Evolutionary conservation across 805 yeast species (phyloP).

Genomic region (Wickerhamomyces kurtzmanii): DNA sequence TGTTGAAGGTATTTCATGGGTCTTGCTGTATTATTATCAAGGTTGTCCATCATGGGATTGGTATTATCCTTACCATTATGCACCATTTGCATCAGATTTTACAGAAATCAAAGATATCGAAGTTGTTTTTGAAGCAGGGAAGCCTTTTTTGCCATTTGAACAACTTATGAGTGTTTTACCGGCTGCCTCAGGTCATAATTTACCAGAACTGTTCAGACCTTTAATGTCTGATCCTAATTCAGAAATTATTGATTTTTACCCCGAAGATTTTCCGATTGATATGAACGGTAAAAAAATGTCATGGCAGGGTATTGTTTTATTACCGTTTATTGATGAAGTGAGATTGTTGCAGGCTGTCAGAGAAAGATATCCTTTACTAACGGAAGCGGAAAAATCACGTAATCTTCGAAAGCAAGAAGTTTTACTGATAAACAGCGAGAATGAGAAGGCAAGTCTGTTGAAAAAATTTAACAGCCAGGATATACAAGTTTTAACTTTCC

Average conservation of each 20-base stretch:
- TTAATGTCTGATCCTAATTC: conserved; percentile 74
- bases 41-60: conserved; percentile 99
- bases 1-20: conserved; percentile 97
- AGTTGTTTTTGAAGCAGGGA: conserved; percentile 53
- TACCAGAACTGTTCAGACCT: conserved; percentile 74
- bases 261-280: conserved; percentile 79
- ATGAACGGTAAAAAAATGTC: conserved; percentile 94
- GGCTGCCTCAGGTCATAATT: conserved; percentile 81
- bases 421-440: conserved; percentile 55
- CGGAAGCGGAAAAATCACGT: conserved; percentile 60
- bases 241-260: conserved; percentile 85
- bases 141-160: conserved; percentile 84
- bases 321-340: conserved; percentile 86
- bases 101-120: conserved; percentile 37
- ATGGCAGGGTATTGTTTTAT: conserved; percentile 89
- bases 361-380: conserved; percentile 49
- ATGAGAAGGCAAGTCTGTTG: conserved; percentile 31
- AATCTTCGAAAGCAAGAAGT: conserved; percentile 66
- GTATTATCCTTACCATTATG: conserved; percentile 96
- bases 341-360: conserved; percentile 60
- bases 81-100: conserved; percentile 94
- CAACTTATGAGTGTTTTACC: conserved; percentile 94
- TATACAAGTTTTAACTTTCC: conserved; percentile 25
- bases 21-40: conserved; percentile 83
- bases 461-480: conserved; percentile 21